Base-by-base conservation (phyloP, 2,329 filamentous ascomycete genomes). In the Monosporascus cannonballus region DNA sequence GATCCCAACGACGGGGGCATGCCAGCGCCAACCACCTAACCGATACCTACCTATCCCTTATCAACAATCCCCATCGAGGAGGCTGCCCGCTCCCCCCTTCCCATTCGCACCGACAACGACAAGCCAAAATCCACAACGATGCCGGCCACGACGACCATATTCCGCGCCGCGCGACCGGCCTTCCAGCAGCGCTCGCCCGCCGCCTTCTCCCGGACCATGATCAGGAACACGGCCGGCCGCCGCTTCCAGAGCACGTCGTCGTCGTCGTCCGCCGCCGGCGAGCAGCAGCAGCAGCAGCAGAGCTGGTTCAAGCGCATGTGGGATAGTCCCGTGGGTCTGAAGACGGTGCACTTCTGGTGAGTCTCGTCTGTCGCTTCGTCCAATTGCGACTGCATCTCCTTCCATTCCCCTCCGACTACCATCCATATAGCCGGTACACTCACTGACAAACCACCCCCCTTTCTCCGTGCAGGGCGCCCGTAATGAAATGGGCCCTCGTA, bases 311-410 rank as follows among this genome's bases (percentile, higher is more conserved):
- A 86, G 77, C 85, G 85, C 73, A 83, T 95, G 79, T 91, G 86
- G 87, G 84, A 90, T 71, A 90, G 87, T 71, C 87, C 89, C 57
- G 73, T 92, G 59, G 89, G 89, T 49, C 63, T 92, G 63, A 91
- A 91, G 86, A 99, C 94, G 57, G 94, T 99, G 65, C 94, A 99
- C 74, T 99, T 99, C 77, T 99, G 94, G 93, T 93, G 77, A 60
- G 79, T 67, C 44, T 42, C 30, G 20, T 27, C 41, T 9, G 11
- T 34, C 17, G n/a, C 18, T 14, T 17, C 17, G 15, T 4, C 34
- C 45, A 27, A 38, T n/a, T n/a, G n/a, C n/a, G n/a, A n/a, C 30
- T 41, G 20, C n/a, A 15, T 27, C 22, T 50, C 20, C 20, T 22
- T 22, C 20, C 20, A 22, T 22, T 22, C 3, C 20, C 20, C 20